Evolutionary conservation across 2,329 filamentous ascomycete genomes (phyloP).

Genomic region (Hypomyces perniciosus): DNA sequence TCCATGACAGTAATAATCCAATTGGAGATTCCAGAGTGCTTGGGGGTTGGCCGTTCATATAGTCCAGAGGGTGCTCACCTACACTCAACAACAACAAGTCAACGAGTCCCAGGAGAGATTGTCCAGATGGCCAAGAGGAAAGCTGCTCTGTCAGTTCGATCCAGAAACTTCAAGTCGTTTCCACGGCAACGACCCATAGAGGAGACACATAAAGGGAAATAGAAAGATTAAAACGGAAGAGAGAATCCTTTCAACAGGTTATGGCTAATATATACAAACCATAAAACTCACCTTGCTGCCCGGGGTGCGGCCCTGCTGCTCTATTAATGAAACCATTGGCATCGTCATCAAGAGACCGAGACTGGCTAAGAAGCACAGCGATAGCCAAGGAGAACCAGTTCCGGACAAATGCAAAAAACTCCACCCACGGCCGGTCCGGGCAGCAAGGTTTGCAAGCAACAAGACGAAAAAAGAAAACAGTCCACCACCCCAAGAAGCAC

Average conservation of each 20-base stretch:
- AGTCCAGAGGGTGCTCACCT: too few species aligned
- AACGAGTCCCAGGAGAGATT: not conserved
- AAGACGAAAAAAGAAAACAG: conserved; percentile 13
- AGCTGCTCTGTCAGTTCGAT: not conserved
- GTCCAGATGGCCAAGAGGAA: not conserved
- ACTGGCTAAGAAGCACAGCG: conserved; percentile 12
- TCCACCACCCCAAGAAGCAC: conserved; percentile 13
- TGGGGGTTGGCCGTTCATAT: too few species aligned
- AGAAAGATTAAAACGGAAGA: not conserved
- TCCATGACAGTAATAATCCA: too few species aligned
- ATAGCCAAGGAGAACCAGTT: conserved; percentile 20
- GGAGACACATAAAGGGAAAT: not conserved
- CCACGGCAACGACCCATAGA: not conserved
- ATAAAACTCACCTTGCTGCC: conserved; percentile 49
- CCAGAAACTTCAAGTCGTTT: not conserved
- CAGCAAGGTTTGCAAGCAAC: conserved; percentile 24
- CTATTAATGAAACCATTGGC: conserved; percentile 20
- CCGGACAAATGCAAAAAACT: conserved; percentile 26
- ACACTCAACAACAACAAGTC: too few species aligned
- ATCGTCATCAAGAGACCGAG: conserved; percentile 14
- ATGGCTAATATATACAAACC: conserved; percentile 48
- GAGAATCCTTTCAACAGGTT: conserved; percentile 12
- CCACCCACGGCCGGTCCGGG: conserved; percentile 27
- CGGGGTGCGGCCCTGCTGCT: conserved; percentile 33
- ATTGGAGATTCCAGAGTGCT: too few species aligned